A percentile compares a stretch with the other conserved stretches of the same genome.
Conservation (phyloP, 1,284 basidiomycete genomes). For the Cryptococcus jaspeensis region DNA sequence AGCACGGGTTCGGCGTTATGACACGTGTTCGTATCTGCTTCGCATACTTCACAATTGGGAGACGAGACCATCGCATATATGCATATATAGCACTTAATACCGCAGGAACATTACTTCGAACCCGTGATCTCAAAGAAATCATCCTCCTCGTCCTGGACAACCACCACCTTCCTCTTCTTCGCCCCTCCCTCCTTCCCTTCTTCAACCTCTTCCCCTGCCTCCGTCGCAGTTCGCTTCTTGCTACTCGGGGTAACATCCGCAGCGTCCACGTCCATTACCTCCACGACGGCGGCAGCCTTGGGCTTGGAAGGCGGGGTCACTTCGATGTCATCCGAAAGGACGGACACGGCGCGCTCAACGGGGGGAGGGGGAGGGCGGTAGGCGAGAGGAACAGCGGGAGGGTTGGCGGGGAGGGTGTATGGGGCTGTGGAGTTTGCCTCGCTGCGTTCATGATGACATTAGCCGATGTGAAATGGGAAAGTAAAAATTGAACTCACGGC, state of each 20-base stretch:
- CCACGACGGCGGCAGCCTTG: neutral
- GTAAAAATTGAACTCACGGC: slow-evolving; percentile 59
- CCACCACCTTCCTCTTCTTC: slow-evolving; percentile 17
- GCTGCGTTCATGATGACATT: neutral
- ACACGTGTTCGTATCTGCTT: too few species aligned
- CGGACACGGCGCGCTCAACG: too few species aligned
- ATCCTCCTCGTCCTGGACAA: slow-evolving; percentile 21
- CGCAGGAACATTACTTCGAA: too few species aligned
- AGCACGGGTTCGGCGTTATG: slow-evolving; percentile 15
- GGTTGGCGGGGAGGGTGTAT: slow-evolving; percentile 15
- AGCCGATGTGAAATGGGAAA: neutral
- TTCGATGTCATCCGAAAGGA: too few species aligned
- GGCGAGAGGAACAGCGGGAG: slow-evolving; percentile 16
- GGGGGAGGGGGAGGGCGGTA: slow-evolving; percentile 1
- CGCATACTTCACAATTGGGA: too few species aligned
- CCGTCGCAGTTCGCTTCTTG: slow-evolving; percentile 23
- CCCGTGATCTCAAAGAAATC: slow-evolving; percentile 26
- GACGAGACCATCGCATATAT: too few species aligned
- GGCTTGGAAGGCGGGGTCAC: neutral
- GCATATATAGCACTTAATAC: too few species aligned
- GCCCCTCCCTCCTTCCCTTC: slow-evolving; percentile 10
- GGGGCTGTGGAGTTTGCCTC: slow-evolving; percentile 7
- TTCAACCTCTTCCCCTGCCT: slow-evolving; percentile 15
- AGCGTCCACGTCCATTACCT: too few species aligned
- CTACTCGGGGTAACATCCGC: too few species aligned